Conservation (phyloP, 2,329 filamentous ascomycete species). For the Aureobasidium sp. region DNA sequence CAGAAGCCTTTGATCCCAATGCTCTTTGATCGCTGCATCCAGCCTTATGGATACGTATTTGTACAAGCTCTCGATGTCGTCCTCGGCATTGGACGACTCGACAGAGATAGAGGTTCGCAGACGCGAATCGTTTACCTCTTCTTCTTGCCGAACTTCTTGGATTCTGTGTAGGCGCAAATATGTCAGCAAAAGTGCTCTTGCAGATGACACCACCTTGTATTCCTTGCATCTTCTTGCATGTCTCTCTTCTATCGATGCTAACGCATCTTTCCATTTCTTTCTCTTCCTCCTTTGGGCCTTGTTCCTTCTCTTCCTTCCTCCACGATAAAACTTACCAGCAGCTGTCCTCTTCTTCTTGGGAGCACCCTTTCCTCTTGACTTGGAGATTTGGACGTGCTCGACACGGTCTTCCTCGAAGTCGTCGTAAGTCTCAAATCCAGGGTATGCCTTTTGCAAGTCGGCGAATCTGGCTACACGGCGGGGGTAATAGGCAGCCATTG, state of each 20-base stretch:
- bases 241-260: neutral
- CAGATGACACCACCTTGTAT: neutral
- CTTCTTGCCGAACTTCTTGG: conserved; percentile 17
- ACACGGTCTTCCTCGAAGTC: conserved; percentile 72
- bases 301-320: neutral
- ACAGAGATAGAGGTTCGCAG: neutral
- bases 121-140: conserved; percentile 5
- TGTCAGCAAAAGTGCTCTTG: neutral
- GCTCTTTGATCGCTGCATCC: neutral
- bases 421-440: conserved; percentile 62
- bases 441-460: conserved; percentile 65
- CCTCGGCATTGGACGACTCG: neutral
- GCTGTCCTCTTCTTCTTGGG: conserved; percentile 79
- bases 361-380: conserved; percentile 74
- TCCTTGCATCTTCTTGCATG: neutral
- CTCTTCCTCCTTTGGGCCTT: neutral
- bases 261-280: neutral
- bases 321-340: conserved; percentile 29
- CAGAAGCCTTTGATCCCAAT: neutral
- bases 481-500: conserved; percentile 83
- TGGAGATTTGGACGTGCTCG: conserved; percentile 57
- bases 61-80: neutral
- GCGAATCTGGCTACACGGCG: conserved; percentile 62
- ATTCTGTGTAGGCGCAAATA: neutral
- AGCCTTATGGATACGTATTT: neutral